phyloP scores from a whole-genome alignment of 345 rosid genomes.

The Arabidopsis suecica region DNA sequence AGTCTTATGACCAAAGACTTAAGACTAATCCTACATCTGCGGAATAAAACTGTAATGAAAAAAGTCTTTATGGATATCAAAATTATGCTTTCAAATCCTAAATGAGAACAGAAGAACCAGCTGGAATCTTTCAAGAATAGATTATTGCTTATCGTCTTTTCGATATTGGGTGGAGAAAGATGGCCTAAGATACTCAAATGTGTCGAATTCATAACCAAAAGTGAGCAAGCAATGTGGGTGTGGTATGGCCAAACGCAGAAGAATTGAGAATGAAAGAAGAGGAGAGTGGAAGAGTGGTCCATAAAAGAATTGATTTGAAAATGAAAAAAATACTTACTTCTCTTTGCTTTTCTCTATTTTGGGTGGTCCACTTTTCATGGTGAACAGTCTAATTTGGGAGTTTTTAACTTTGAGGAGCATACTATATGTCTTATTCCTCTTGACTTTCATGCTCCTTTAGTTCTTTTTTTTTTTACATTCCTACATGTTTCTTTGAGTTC shows the following conservation, averaged over 20 bases:
- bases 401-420: conserved; percentile 21
- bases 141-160: conserved; percentile 22
- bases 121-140: conserved; percentile 17
- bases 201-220: conserved; percentile 38
- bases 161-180: conserved; percentile 23
- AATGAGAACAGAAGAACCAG: conserved; percentile 34
- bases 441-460: conserved; percentile 24
- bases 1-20: conserved; percentile 1
- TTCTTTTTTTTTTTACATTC: conserved; percentile 19
- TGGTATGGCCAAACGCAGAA: conserved; percentile 44
- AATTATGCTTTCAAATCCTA: neutral
- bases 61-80: neutral
- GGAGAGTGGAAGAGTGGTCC: conserved; percentile 48
- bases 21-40: neutral
- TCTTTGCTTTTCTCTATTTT: conserved; percentile 35
- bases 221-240: conserved; percentile 43
- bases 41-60: neutral
- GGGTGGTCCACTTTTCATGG: conserved; percentile 36
- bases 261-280: conserved; percentile 44
- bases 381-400: conserved; percentile 29
- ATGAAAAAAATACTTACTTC: neutral
- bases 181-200: conserved; percentile 37
- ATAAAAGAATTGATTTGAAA: conserved; percentile 16
- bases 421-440: conserved; percentile 30
- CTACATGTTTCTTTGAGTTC: conserved; percentile 1